phyloP scores from a whole-genome alignment of 2,329 filamentous ascomycete genomes.

The Ascochyta pisi region DNA sequence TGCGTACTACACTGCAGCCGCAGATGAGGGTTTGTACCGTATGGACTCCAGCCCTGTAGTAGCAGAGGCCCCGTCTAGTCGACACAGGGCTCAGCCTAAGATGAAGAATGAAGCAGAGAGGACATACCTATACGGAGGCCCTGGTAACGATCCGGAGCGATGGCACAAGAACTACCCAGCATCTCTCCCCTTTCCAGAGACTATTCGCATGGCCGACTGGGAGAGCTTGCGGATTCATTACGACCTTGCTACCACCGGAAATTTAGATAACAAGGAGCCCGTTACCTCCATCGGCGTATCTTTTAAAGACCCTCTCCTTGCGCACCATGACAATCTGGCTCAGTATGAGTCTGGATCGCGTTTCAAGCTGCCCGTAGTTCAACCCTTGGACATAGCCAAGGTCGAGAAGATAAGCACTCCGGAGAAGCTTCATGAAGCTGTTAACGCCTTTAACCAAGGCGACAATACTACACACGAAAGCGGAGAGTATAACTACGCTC shows the following conservation, averaged over 20 bases:
- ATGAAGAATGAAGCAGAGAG: slow-evolving; percentile 7
- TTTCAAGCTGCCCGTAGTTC: slow-evolving; percentile 32
- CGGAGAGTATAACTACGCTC: slow-evolving; percentile 28
- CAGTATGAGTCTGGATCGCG: slow-evolving; percentile 39
- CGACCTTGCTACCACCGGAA: slow-evolving; percentile 29
- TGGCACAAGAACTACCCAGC: slow-evolving; percentile 31
- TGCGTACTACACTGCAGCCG: slow-evolving; percentile 9
- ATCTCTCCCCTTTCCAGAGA: slow-evolving; percentile 39
- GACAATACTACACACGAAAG: background rate
- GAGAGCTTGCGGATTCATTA: slow-evolving; percentile 40
- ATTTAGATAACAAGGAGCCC: slow-evolving; percentile 16
- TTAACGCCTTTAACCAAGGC: slow-evolving; percentile 22
- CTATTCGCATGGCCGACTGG: slow-evolving; percentile 34
- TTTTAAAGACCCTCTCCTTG: slow-evolving; percentile 21
- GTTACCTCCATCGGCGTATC: slow-evolving; percentile 20
- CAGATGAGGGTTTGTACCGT: background rate
- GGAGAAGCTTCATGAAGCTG: slow-evolving; percentile 2
- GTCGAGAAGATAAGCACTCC: slow-evolving; percentile 13
- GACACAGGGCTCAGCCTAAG: background rate
- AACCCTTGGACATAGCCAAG: background rate
- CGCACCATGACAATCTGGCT: slow-evolving; percentile 16
- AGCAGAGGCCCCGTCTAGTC: background rate
- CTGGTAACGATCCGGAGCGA: slow-evolving; percentile 28
- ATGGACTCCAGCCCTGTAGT: background rate
- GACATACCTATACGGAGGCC: slow-evolving; percentile 36